phyloP scores from a whole-genome alignment of 805 yeast species.

The Kluyveromyces wickerhamii region DNA sequence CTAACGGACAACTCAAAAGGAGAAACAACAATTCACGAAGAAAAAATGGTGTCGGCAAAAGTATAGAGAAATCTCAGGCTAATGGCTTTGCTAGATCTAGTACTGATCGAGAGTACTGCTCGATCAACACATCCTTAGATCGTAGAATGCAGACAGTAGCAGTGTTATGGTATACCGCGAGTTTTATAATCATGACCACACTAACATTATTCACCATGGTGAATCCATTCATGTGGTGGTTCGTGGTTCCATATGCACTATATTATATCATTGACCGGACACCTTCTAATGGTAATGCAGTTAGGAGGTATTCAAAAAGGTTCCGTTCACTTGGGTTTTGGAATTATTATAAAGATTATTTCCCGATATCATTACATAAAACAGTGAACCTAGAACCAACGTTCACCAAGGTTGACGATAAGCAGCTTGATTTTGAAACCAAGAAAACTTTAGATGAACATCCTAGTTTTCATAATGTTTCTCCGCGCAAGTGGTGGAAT shows the following conservation, averaged over 20 bases:
- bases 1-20: background rate
- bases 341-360: slow-evolving; percentile 68
- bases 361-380: slow-evolving; percentile 68
- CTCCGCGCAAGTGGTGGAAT: slow-evolving; percentile 4
- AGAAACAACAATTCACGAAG: background rate
- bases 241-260: slow-evolving; percentile 53
- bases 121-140: slow-evolving; percentile 41
- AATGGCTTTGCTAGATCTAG: too few species aligned
- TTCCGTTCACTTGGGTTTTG: slow-evolving; percentile 54
- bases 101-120: slow-evolving; percentile 31
- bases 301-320: slow-evolving; percentile 46
- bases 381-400: slow-evolving; percentile 69
- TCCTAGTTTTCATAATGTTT: slow-evolving; percentile 2
- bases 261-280: slow-evolving; percentile 56
- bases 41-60: background rate
- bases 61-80: background rate
- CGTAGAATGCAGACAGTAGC: slow-evolving; percentile 60
- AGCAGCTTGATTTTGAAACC: slow-evolving; percentile 13
- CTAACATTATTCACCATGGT: slow-evolving; percentile 52
- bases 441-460: slow-evolving; percentile 4
- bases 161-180: slow-evolving; percentile 65
- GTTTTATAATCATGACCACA: slow-evolving; percentile 46
- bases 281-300: slow-evolving; percentile 66
- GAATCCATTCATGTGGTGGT: slow-evolving; percentile 58
- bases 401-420: slow-evolving; percentile 34